Percentiles rank a stretch among this genome's conserved stretches.
phyloP scores from a whole-genome alignment of 768 basidiomycete genomes.

The Phylloporus sp. region DNA sequence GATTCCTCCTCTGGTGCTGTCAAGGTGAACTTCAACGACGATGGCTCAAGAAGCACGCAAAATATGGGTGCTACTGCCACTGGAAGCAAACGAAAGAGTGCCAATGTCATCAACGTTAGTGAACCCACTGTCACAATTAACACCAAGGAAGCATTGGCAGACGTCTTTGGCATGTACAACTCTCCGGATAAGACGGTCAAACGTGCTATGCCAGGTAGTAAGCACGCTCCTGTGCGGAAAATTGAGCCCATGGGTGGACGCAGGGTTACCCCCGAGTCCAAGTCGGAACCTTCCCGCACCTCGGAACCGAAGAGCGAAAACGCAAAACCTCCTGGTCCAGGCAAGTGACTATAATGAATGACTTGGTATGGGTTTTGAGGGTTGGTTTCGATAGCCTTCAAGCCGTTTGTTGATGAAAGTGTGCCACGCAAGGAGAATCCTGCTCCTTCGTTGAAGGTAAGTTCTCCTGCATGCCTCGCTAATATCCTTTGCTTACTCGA shows the following conservation, averaged over 20 bases:
- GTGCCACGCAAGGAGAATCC: slow-evolving; percentile 41
- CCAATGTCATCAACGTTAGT: slow-evolving; percentile 36
- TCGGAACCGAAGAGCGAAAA: slow-evolving; percentile 25
- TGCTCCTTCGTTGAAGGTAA: slow-evolving; percentile 22
- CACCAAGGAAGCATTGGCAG: slow-evolving; percentile 90
- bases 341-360: slow-evolving; percentile 21
- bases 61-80: slow-evolving; percentile 31
- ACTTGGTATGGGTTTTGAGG: slow-evolving; percentile 17
- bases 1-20: slow-evolving; percentile 34
- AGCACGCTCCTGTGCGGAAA: slow-evolving; percentile 66
- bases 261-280: slow-evolving; percentile 17
- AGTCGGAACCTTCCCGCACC: slow-evolving; percentile 34
- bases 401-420: slow-evolving; percentile 67
- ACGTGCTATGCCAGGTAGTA: slow-evolving; percentile 54
- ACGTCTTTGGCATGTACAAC: slow-evolving; percentile 96
- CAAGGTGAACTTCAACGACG: slow-evolving; percentile 58
- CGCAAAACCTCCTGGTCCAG: slow-evolving; percentile 32
- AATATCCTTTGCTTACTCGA: slow-evolving; percentile 6
- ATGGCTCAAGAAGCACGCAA: slow-evolving; percentile 43
- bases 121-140: slow-evolving; percentile 94
- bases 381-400: slow-evolving; percentile 36
- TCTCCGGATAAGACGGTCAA: slow-evolving; percentile 74
- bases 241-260: slow-evolving; percentile 50
- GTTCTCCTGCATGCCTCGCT: not conserved
- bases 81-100: slow-evolving; percentile 40